Percentiles rank a stretch among this genome's conserved stretches.
Conservation (phyloP, 2,329 filamentous ascomycete species). For the Paracorniculantispora psalliotae region DNA sequence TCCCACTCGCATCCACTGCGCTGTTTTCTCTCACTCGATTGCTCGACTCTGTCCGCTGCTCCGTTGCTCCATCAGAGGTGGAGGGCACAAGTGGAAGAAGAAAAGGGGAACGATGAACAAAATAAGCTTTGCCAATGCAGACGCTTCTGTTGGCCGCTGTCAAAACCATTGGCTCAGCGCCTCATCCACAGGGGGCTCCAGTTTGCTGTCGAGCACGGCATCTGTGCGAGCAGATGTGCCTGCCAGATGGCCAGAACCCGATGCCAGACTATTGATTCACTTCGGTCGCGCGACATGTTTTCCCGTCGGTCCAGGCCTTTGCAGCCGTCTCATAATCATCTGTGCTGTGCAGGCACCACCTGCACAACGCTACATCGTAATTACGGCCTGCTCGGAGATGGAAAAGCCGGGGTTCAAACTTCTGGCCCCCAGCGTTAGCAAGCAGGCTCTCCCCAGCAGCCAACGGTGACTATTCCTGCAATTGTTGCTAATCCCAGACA, state of each 20-base stretch:
- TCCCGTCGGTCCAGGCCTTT: not conserved
- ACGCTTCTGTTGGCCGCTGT: conserved; percentile 3
- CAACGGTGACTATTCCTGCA: too few species aligned
- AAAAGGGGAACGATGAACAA: not conserved
- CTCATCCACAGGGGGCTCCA: too few species aligned
- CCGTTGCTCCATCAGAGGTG: not conserved
- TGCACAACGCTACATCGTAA: not conserved
- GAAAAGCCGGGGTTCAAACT: not conserved
- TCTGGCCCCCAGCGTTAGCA: not conserved
- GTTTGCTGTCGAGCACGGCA: not conserved
- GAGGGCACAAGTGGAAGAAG: not conserved
- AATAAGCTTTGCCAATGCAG: conserved; percentile 2
- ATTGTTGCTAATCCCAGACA: not conserved
- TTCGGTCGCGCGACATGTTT: not conserved
- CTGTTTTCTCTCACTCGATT: not conserved
- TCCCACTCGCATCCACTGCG: conserved; percentile 6
- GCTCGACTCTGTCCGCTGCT: not conserved
- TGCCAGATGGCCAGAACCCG: too few species aligned
- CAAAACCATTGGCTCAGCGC: not conserved
- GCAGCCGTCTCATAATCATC: not conserved
- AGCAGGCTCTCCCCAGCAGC: not conserved
- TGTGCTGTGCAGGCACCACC: not conserved
- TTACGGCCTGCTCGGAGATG: conserved; percentile 9
- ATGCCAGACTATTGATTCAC: not conserved
- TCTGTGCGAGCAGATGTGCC: not conserved